Evolutionary conservation across 441 rosid genomes (phyloP).

Genomic region (Populus hybrid): DNA sequence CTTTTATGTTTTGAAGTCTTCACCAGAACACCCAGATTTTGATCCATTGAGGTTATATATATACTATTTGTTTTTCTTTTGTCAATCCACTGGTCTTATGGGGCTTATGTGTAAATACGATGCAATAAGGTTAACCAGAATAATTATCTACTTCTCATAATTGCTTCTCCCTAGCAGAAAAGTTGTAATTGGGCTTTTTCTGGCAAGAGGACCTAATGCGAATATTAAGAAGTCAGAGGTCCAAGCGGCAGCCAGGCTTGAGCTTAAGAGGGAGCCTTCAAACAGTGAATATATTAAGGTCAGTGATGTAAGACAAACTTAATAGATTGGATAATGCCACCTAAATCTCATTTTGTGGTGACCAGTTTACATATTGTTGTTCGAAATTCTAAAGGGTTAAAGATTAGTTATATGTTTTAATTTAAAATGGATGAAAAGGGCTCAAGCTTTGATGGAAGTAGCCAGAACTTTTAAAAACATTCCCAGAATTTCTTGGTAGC

Average conservation of each 20-base stretch:
- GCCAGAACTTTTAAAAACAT: not conserved
- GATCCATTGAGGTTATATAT: constrained; percentile 58
- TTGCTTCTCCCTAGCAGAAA: constrained; percentile 36
- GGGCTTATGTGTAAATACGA: not conserved
- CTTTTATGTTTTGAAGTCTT: constrained; percentile 60
- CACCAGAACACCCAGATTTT: constrained; percentile 65
- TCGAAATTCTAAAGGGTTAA: not conserved
- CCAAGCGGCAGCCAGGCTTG: constrained; percentile 41
- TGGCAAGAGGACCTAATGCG: constrained; percentile 44
- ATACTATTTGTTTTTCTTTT: constrained; percentile 1
- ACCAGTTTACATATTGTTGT: not conserved
- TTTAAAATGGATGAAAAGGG: not conserved
- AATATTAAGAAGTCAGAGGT: constrained; percentile 73
- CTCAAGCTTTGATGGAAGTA: not conserved
- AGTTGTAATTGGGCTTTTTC: constrained; percentile 58
- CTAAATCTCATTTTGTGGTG: not conserved
- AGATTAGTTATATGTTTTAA: not conserved
- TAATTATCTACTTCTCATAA: constrained; percentile 1
- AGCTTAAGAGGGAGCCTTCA: constrained; percentile 42
- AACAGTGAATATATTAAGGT: constrained; percentile 66
- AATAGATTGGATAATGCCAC: constrained; percentile 1
- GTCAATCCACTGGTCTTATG: not conserved
- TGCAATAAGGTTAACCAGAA: not conserved
- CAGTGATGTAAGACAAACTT: constrained; percentile 5
- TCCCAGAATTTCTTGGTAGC: not conserved